Percentiles rank a stretch among this genome's conserved stretches.
phyloP scores from a whole-genome alignment of 2,329 filamentous ascomycete genomes.

The Orbilia quercus region DNA sequence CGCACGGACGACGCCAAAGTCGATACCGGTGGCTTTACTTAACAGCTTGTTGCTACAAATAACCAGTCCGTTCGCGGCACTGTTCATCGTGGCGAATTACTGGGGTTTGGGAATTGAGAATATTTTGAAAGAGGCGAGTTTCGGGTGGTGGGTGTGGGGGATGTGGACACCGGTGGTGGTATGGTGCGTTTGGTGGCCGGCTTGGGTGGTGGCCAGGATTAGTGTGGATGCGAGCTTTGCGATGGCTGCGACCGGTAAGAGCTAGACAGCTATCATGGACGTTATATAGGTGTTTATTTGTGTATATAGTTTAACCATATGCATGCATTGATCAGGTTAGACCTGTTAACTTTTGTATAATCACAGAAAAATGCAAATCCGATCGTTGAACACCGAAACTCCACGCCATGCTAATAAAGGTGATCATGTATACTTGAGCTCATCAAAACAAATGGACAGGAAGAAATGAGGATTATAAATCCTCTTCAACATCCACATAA shows the following conservation, averaged over 20 bases:
- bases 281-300: neutral
- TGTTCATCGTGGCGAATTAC: slow-evolving; percentile 67
- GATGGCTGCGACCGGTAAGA: slow-evolving; percentile 65
- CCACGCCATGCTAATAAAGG: slow-evolving; percentile 23
- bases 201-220: slow-evolving; percentile 75
- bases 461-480: slow-evolving; percentile 11
- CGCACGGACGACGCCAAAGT: slow-evolving; percentile 67
- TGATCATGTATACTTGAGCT: too few relatives aligned
- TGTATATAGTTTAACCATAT: slow-evolving; percentile 18
- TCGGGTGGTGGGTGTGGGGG: slow-evolving; percentile 89
- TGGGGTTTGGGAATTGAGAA: slow-evolving; percentile 68
- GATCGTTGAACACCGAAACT: slow-evolving; percentile 35
- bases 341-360: slow-evolving; percentile 19
- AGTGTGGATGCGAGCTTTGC: slow-evolving; percentile 55
- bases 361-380: too few relatives aligned
- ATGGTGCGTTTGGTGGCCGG: slow-evolving; percentile 97
- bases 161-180: slow-evolving; percentile 88
- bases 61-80: slow-evolving; percentile 71
- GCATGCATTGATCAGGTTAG: neutral
- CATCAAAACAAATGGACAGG: too few relatives aligned
- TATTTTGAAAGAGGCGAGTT: slow-evolving; percentile 78
- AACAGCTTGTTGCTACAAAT: slow-evolving; percentile 69
- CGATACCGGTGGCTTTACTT: slow-evolving; percentile 62
- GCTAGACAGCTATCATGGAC: neutral
- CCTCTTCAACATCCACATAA: slow-evolving; percentile 21